phyloP scores from a whole-genome alignment of 306 rosid genomes.

The Dalbergia cultrata region DNA sequence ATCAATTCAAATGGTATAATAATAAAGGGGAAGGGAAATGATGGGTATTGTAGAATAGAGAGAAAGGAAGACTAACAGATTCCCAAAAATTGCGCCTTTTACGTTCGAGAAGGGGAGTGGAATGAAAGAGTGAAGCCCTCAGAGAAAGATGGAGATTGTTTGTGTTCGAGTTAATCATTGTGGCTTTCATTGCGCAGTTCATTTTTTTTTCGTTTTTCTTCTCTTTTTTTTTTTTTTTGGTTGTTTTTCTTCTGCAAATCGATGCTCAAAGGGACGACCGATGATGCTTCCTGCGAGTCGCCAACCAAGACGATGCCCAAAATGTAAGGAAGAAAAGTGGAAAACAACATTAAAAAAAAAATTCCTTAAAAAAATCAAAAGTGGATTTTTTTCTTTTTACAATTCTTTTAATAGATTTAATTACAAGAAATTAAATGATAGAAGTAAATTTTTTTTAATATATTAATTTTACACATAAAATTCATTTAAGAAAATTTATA shows the following conservation, averaged over 20 bases:
- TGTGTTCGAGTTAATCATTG: conserved; percentile 53
- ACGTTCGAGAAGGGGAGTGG: conserved; percentile 74
- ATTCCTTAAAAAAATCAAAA: too few species aligned
- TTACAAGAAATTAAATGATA: too few species aligned
- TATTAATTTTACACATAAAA: too few species aligned
- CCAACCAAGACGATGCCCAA: neutral
- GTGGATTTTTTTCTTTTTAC: too few species aligned
- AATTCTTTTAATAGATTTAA: too few species aligned
- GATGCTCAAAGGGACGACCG: neutral
- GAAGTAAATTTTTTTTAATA: too few species aligned
- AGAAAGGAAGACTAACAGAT: conserved; percentile 57
- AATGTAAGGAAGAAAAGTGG: neutral
- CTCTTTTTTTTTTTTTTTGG: too few species aligned
- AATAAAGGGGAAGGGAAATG: neutral
- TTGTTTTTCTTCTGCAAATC: conserved; percentile 4
- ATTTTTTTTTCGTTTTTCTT: conserved; percentile 43
- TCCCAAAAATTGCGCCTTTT: conserved; percentile 73
- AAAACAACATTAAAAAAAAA: too few species aligned
- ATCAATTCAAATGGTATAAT: neutral
- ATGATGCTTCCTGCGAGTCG: neutral
- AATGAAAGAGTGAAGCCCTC: conserved; percentile 74
- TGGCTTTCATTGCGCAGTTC: conserved; percentile 65
- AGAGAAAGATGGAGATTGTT: conserved; percentile 43
- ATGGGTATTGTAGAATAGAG: neutral
- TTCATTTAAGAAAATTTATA: too few species aligned